phyloP scores from a whole-genome alignment of 768 basidiomycete genomes.

The Mycena epipterygia region DNA sequence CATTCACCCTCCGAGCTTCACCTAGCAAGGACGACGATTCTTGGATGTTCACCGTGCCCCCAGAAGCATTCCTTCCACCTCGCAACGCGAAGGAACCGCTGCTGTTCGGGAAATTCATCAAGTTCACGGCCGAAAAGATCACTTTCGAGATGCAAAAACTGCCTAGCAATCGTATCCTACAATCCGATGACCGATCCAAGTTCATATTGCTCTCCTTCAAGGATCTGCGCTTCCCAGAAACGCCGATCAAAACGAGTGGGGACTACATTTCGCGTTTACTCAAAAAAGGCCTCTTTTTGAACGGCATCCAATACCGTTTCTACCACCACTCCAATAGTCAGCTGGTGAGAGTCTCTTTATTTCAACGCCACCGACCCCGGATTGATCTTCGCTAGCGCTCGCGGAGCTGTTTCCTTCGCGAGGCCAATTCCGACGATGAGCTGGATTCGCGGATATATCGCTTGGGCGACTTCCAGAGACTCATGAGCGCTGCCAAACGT shows the following conservation, averaged over 20 bases:
- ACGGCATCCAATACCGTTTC: constrained; percentile 73
- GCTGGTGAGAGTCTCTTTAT: constrained; percentile 53
- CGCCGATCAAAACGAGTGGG: constrained; percentile 58
- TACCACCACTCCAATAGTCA: constrained; percentile 83
- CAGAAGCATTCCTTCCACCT: constrained; percentile 44
- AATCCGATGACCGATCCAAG: constrained; percentile 67
- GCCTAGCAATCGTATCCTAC: constrained; percentile 71
- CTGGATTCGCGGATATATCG: constrained; percentile 70
- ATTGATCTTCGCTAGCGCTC: constrained; percentile 57
- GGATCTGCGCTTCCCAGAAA: constrained; percentile 67
- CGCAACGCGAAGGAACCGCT: constrained; percentile 41
- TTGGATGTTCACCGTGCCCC: constrained; percentile 64
- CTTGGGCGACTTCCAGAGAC: constrained; percentile 69
- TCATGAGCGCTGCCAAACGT: constrained; percentile 79
- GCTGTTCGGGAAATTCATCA: constrained; percentile 63
- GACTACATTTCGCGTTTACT: constrained; percentile 72
- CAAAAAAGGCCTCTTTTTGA: constrained; percentile 68
- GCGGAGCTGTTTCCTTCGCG: constrained; percentile 73
- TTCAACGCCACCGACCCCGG: not conserved
- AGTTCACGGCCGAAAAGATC: constrained; percentile 64
- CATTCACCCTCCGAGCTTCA: constrained; percentile 53
- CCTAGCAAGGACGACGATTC: constrained; percentile 63
- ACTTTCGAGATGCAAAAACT: constrained; percentile 63
- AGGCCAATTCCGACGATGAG: constrained; percentile 66
- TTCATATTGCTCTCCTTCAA: constrained; percentile 71